Evolutionary conservation across 1,139 yeast genomes (phyloP).

Genomic region (Sugiyamaella japonica): DNA sequence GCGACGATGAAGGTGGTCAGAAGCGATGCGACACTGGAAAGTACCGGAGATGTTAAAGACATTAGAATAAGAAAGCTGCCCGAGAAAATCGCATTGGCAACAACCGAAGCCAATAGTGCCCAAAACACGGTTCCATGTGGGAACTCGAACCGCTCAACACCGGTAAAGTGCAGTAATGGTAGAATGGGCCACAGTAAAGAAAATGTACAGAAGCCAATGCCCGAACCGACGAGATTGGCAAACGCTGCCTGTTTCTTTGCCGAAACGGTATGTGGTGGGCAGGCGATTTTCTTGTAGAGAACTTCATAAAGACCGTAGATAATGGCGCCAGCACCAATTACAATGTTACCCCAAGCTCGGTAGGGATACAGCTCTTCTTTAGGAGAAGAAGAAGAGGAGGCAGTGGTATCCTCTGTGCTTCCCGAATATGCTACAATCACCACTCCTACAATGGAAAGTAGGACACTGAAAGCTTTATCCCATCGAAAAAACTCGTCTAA

Average conservation of each 20-base stretch:
- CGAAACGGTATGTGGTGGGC: constrained; percentile 67
- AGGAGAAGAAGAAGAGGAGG: constrained; percentile 6
- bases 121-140: constrained; percentile 50
- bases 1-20: constrained; percentile 81
- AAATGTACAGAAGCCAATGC: constrained; percentile 62
- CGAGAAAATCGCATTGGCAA: constrained; percentile 67
- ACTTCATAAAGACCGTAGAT: constrained; percentile 86
- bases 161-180: constrained; percentile 53
- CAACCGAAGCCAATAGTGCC: constrained; percentile 47
- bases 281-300: constrained; percentile 68
- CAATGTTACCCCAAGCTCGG: constrained; percentile 66
- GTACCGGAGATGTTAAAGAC: constrained; percentile 83
- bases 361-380: constrained; percentile 48
- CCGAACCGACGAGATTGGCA: constrained; percentile 56
- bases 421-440: constrained; percentile 78
- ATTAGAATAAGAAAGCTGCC: constrained; percentile 73
- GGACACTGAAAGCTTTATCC: constrained; percentile 67
- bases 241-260: constrained; percentile 58
- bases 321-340: constrained; percentile 77
- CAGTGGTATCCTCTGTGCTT: constrained; percentile 20
- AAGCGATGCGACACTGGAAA: constrained; percentile 78
- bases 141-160: constrained; percentile 59
- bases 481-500: constrained; percentile 63
- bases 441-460: constrained; percentile 72
- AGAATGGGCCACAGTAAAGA: constrained; percentile 52